Evolutionary conservation across 306 rosid species (phyloP), one percentile per base, ranked within the genome.

Genomic region (Vicia villosa): DNA sequence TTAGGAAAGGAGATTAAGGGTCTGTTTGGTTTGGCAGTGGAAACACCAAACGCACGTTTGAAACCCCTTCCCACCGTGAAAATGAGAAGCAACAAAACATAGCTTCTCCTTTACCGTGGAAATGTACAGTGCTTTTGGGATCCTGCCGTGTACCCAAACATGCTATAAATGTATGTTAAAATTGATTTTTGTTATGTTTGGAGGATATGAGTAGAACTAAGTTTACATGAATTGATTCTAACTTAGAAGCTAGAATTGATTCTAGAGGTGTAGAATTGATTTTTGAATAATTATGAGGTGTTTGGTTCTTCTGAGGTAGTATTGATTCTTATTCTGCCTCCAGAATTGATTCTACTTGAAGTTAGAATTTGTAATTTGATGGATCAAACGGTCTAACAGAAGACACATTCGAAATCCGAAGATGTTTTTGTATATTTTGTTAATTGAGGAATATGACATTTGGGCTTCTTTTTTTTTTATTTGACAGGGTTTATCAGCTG

Each of bases 401-500:
- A 19, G 58, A 51, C 14, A 19, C 56, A 49, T 16, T 49, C 24
- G 26, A 20, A 1, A 22, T 22, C 3, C 26, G 26, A 22, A 1
- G 26, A 17, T 17, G 12, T 49, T 49, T 17, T 17, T 17, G 13
- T 50, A 16, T 8, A 22, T 15, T 47, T 47, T 47, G 22, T 47
- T 47, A 47, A 47, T 47, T 16, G 3, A 16, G 22, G 22, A 45
- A 15, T 45, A 6, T 46, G 17, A 3, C 20, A 6, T 46, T 46
- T 15, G 21, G 12, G 38, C 62, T 37, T 24, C 6, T 22, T 12
- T 13, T 55, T 7, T 36, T 64, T 47, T 62, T 30, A 59, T 66
- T 43, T 74, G 21, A 52, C 81, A 94, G 96, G 97, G 98, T 94
- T 68, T 94, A 83, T 77, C 95, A 85, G 86, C 83, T 94, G 81